phyloP scores from a whole-genome alignment of 768 basidiomycete genomes.

The Leccinum disarticulatum region DNA sequence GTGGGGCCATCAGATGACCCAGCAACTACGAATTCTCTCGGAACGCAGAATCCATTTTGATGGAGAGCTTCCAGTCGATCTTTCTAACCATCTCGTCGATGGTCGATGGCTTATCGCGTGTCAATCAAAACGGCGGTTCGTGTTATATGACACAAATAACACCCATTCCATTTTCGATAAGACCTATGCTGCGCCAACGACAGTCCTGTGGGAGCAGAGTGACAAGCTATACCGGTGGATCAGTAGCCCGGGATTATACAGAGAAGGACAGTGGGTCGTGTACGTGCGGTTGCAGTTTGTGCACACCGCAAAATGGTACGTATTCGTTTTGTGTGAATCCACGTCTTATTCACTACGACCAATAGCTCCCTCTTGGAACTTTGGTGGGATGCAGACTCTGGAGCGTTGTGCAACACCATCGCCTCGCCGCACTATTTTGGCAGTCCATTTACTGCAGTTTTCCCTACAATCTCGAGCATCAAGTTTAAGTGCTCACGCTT shows the following conservation, averaged over 20 bases:
- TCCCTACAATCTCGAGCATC: no score
- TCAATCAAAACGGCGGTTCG: background rate
- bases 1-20: background rate
- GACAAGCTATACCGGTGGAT: background rate
- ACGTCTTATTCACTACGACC: background rate
- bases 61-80: background rate
- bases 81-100: background rate
- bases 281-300: background rate
- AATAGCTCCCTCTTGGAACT: no score
- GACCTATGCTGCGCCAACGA: no score
- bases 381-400: no score
- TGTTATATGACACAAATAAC: no score
- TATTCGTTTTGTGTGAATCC: no score
- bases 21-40: background rate
- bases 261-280: background rate
- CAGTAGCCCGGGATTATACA: background rate
- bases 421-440: no score
- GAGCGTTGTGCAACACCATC: no score
- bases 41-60: background rate
- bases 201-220: background rate
- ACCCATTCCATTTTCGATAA: no score
- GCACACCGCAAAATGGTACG: background rate
- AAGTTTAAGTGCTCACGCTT: no score
- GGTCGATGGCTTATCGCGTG: background rate
- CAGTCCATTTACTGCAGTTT: no score